Evolutionary conservation across 805 yeast species (phyloP).

Genomic region (Hanseniaspora mollemarum): DNA sequence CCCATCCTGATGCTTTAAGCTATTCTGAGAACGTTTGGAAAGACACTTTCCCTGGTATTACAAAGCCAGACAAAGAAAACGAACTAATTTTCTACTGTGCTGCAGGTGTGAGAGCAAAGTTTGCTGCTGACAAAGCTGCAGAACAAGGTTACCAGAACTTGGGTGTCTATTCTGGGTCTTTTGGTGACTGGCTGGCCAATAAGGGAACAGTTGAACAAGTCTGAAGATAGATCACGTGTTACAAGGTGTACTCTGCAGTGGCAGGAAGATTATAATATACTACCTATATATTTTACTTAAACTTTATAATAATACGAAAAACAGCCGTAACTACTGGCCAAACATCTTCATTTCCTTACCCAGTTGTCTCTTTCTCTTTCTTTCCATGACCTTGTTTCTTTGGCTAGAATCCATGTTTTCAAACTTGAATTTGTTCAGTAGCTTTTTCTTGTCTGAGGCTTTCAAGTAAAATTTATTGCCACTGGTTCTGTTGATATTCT

Average conservation of each 20-base stretch:
- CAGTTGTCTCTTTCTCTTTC: slow-evolving; percentile 74
- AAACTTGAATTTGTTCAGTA: slow-evolving; percentile 66
- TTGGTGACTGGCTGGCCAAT: slow-evolving; percentile 61
- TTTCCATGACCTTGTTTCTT: slow-evolving; percentile 71
- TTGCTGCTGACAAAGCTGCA: slow-evolving; percentile 82
- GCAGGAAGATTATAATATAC: neutral
- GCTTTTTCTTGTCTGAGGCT: slow-evolving; percentile 58
- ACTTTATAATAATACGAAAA: neutral
- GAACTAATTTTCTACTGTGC: slow-evolving; percentile 82
- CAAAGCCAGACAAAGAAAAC: slow-evolving; percentile 60
- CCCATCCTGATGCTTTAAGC: slow-evolving; percentile 86
- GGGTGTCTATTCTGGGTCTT: slow-evolving; percentile 79
- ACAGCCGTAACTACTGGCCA: slow-evolving; percentile 28
- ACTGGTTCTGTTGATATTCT: slow-evolving; percentile 36
- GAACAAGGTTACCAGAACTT: slow-evolving; percentile 79
- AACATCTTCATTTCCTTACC: slow-evolving; percentile 63
- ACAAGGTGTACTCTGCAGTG: too few relatives aligned
- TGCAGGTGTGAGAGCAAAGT: slow-evolving; percentile 82
- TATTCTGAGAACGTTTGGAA: slow-evolving; percentile 67
- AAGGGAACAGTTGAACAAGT: slow-evolving; percentile 16
- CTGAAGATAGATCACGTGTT: too few relatives aligned
- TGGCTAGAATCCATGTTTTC: slow-evolving; percentile 60
- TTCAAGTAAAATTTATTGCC: slow-evolving; percentile 48
- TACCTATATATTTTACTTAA: neutral
- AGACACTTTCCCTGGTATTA: slow-evolving; percentile 61